These are phyloP conservation scores for Cordyceps cicadae DNA, from an alignment of 2,329 filamentous ascomycete genomes.

Conservation along the genomic window DNA sequence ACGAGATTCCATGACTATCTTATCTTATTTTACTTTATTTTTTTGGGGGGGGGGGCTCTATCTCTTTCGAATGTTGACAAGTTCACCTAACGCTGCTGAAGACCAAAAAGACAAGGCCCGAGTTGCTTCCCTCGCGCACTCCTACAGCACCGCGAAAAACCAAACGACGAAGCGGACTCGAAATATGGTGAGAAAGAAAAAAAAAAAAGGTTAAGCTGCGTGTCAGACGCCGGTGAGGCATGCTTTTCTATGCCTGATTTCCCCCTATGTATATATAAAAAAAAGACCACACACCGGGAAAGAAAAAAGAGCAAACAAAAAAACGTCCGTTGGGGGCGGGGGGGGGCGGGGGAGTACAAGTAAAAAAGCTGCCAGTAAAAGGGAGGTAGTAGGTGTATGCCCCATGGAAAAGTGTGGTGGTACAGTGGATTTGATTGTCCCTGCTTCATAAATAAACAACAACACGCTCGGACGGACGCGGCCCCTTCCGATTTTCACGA, in stretches of 20 bases:
- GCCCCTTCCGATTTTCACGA: not conserved
- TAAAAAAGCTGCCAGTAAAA: too few species aligned
- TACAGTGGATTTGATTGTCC: not conserved
- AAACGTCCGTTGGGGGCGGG: not conserved
- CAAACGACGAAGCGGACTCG: not conserved
- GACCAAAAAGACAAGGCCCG: too few species aligned
- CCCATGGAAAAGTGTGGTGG: not conserved
- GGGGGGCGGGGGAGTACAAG: not conserved
- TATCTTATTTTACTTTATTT: not conserved
- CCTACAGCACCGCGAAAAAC: not conserved
- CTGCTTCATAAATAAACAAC: not conserved
- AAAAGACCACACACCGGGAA: not conserved
- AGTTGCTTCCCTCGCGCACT: too few species aligned
- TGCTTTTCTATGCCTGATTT: too few species aligned
- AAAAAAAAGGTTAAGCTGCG: too few species aligned
- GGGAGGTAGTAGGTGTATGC: too few species aligned
- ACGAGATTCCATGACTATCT: too few species aligned
- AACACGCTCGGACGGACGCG: not conserved
- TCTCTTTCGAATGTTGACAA: too few species aligned
- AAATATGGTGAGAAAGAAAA: too few species aligned
- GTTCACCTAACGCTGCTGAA: too few species aligned
- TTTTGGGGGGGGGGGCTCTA: not conserved
- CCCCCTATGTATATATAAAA: too few species aligned
- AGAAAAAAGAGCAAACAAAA: not conserved
- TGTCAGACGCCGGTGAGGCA: too few species aligned